Evolutionary conservation across 768 basidiomycete species (phyloP), one percentile per base, ranked within the genome.

Genomic region (Pleurotus djamor): DNA sequence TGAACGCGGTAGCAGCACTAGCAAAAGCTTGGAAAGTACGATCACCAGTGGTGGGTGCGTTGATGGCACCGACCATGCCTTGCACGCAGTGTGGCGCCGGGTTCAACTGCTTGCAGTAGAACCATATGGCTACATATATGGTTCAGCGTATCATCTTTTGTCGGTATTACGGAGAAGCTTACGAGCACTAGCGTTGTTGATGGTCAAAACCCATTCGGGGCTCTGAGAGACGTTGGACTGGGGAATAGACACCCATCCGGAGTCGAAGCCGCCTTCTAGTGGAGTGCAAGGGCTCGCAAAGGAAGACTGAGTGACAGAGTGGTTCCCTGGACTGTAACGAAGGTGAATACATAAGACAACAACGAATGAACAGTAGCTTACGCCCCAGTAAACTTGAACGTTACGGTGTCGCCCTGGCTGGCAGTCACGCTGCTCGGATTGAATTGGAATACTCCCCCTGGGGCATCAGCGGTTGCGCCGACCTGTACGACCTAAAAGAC

Each of bases 41-140:
- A n/a, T 41, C n/a, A 2, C 79, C 81, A n/a, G 69, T 65, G 3
- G 71, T 54, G 2, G 81, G 80, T 0, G 82, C 73, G 66, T 85
- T 85, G 67, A 86, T 82, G 12, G 79, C 78, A 44, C 83, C 78
- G 45, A 79, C 76, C 79, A 81, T 81, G 52, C 77, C 79, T 71
- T 45, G 43, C 10, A 59, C 47, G 62, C 84, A 85, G 67, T 86
- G 83, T 7, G 73, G 67, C 1, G 44, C 1, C 0, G 77, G 78
- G 3, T 52, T 2, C 13, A 76, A 66, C 65, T 81, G 81, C 60
- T 82, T 81, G 74, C 84, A 86, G 78, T 73, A 85, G 41, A 56
- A 56, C 80, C 81, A 86, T 44, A 85, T 76, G 4, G 83, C 83
- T 73, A 43, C 4, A 28, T 28, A 3, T 28, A 1, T 28, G 21